phyloP scores from a whole-genome alignment of 2,329 filamentous ascomycete genomes.

The Trichoderma sp. region DNA sequence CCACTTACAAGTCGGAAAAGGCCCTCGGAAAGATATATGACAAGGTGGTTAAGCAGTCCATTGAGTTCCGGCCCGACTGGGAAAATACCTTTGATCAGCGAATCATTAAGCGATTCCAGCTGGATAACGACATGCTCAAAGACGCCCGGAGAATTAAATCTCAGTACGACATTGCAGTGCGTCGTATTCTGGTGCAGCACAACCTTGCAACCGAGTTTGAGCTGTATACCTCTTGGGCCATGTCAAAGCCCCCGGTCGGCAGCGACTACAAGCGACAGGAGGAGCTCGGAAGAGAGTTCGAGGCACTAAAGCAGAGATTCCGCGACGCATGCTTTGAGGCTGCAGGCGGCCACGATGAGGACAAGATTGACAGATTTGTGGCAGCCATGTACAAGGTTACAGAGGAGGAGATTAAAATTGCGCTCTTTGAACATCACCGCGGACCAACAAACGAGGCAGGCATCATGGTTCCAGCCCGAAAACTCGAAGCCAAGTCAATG shows the following conservation, averaged over 20 bases:
- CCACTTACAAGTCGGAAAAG: slow-evolving; percentile 63
- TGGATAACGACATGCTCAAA: slow-evolving; percentile 53
- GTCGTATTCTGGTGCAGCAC: slow-evolving; percentile 79
- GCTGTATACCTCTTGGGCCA: slow-evolving; percentile 80
- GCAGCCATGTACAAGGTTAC: slow-evolving; percentile 88
- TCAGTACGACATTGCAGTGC: slow-evolving; percentile 73
- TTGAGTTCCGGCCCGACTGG: slow-evolving; percentile 72
- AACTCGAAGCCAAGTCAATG: slow-evolving; percentile 47
- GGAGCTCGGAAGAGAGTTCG: slow-evolving; percentile 68
- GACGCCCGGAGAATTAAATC: slow-evolving; percentile 65
- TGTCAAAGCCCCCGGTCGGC: slow-evolving; percentile 68
- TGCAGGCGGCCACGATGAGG: slow-evolving; percentile 57
- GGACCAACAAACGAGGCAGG: slow-evolving; percentile 35
- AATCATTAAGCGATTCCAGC: slow-evolving; percentile 61
- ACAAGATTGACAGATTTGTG: slow-evolving; percentile 66
- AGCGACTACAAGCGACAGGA: slow-evolving; percentile 86
- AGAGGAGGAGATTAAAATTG: slow-evolving; percentile 62
- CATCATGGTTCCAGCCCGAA: slow-evolving; percentile 22
- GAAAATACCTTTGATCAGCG: slow-evolving; percentile 70
- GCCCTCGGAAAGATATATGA: slow-evolving; percentile 83
- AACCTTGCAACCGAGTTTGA: slow-evolving; percentile 87
- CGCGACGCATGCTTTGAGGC: slow-evolving; percentile 62
- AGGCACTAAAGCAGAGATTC: slow-evolving; percentile 65
- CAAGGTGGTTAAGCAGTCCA: slow-evolving; percentile 51
- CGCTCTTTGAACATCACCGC: slow-evolving; percentile 45